Evolutionary conservation across 495 filamentous ascomycete species (phyloP), one percentile per base, ranked within the genome.

Genomic region (Penicillium ochrochloron): DNA sequence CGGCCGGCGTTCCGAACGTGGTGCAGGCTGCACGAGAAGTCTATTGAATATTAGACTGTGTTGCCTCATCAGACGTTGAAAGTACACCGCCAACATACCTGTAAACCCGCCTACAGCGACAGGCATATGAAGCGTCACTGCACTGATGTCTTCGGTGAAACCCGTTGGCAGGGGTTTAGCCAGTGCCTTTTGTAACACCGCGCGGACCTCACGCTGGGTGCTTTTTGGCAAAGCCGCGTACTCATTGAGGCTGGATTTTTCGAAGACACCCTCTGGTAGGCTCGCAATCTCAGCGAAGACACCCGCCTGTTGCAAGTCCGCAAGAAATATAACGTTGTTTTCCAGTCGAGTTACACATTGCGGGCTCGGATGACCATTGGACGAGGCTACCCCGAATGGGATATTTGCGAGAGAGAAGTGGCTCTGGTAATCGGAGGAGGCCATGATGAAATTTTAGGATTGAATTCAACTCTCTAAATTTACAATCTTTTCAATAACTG

Each of bases 361-460:
- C 4, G 81, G 86, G 41, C 70, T 70, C 1, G 78, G 71, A 68
- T 87, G 78, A 11, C 66, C 59, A 6, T 79, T 58, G 2, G 87
- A 91, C 21, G 80, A 84, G 66, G 94, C 88, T 64, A 96, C 88
- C 61, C 92, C 92, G 73, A 94, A 94, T 9, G 93, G 93, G 63
- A 96, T 87, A 75, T 97, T 96, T 65, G 85, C 78, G 42, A 96
- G 76, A 17, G 92, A 74, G 59, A 75, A 77, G 23, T 74, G 73
- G 35, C 62, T 64, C 44, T 58, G 64, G 41, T 72, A 74, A 2
- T 64, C 59, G 5, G 67, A 54, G 52, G 71, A 75, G 15, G 70
- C 63, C 70, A 75, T 76, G 10, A 14, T 67, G 46, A 53, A 41
- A 19, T 61, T 54, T 53, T 17, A 10, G 23, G 23, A 9, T 37